Conservation (phyloP, 176 grass and related monocot genomes). For the Tillandsia fasciculata region DNA sequence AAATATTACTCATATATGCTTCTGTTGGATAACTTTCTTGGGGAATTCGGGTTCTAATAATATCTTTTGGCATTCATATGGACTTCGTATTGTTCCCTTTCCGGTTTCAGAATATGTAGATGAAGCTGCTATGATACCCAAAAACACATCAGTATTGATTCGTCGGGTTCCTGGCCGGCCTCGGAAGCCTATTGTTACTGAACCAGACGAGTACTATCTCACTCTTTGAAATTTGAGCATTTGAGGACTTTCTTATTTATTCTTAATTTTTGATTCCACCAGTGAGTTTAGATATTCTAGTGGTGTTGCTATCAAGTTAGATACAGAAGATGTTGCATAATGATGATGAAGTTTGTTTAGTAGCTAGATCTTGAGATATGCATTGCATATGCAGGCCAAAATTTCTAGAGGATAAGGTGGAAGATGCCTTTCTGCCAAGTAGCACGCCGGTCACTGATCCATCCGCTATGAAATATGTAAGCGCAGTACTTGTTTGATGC, state of each 20-base stretch:
- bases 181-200: slow-evolving; percentile 66
- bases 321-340: background rate
- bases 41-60: slow-evolving; percentile 19
- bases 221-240: slow-evolving; percentile 35
- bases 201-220: slow-evolving; percentile 73
- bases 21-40: background rate
- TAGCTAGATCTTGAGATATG: slow-evolving; percentile 14
- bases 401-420: slow-evolving; percentile 47
- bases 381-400: slow-evolving; percentile 55
- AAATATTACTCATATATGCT: background rate
- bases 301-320: background rate
- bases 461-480: slow-evolving; percentile 73
- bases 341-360: slow-evolving; percentile 12
- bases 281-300: background rate
- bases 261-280: slow-evolving; percentile 3
- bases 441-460: slow-evolving; percentile 43
- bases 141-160: slow-evolving; percentile 96
- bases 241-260: slow-evolving; percentile 24
- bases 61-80: slow-evolving; percentile 24
- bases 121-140: slow-evolving; percentile 90
- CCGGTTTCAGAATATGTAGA: slow-evolving; percentile 89
- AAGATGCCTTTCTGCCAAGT: slow-evolving; percentile 39
- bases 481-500: slow-evolving; percentile 10
- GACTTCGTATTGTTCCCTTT: slow-evolving; percentile 35
- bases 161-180: slow-evolving; percentile 83